phyloP scores from a whole-genome alignment of 805 yeast genomes.

The Kregervanrija fluxuum region DNA sequence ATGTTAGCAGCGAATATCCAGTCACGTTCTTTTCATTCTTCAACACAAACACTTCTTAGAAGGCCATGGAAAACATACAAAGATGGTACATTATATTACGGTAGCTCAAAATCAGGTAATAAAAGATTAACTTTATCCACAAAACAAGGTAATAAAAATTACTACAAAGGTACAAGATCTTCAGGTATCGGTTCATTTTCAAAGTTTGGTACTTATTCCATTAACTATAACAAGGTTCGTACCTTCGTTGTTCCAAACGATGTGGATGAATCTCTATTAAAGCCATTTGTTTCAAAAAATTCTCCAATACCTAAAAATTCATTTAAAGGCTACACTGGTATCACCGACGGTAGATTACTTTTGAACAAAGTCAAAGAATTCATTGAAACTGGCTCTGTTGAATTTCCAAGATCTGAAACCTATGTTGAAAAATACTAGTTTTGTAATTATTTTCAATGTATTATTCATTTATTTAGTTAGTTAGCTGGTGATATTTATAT shows the following conservation, averaged over 20 bases:
- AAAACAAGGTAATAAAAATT: conserved; percentile 90
- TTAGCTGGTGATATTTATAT: too few species aligned
- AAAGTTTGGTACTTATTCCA: conserved; percentile 61
- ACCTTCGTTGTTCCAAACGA: conserved; percentile 76
- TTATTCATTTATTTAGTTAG: too few species aligned
- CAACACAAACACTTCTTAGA: conserved; percentile 38
- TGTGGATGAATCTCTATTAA: conserved; percentile 33
- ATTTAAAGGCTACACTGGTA: conserved; percentile 59
- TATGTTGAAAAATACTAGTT: conserved; percentile 27
- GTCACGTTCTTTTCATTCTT: conserved; percentile 6
- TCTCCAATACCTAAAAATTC: conserved; percentile 64
- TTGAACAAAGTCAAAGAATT: conserved; percentile 68
- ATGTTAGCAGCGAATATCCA: background rate
- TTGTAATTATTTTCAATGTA: too few species aligned
- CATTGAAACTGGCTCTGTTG: conserved; percentile 61
- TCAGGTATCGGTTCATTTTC: conserved; percentile 77
- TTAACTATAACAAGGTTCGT: conserved; percentile 81
- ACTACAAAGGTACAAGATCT: conserved; percentile 94
- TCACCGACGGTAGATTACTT: conserved; percentile 67
- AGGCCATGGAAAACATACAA: conserved; percentile 86
- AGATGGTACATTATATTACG: conserved; percentile 82
- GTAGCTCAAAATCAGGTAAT: conserved; percentile 68
- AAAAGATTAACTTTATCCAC: conserved; percentile 81
- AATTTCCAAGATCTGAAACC: conserved; percentile 23
- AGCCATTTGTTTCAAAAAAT: conserved; percentile 72